Percentiles rank a stretch among this genome's conserved stretches.
These are phyloP conservation scores for Zea mays DNA, from an alignment of 176 grass and related monocot species.

Conservation along the genomic window DNA sequence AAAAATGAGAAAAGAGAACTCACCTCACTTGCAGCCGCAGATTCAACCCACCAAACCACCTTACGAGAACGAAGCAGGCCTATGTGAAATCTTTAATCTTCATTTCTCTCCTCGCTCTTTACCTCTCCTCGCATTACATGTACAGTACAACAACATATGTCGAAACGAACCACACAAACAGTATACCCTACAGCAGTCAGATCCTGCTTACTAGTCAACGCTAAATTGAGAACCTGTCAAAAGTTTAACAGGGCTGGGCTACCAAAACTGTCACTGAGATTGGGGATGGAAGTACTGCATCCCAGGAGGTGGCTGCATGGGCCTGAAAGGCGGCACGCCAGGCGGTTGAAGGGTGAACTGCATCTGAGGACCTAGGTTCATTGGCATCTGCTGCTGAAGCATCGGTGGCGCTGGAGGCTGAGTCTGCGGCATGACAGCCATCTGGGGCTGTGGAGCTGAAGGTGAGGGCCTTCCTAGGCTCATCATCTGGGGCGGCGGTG, in stretches of 20 bases:
- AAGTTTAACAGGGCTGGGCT: constrained; percentile 38
- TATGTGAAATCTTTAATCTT: constrained; percentile 32
- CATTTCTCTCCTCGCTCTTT: constrained; percentile 34
- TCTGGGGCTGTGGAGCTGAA: constrained; percentile 44
- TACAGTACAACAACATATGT: constrained; percentile 43
- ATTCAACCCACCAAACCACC: neutral
- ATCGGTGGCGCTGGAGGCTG: constrained; percentile 33
- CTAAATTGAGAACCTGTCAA: constrained; percentile 47
- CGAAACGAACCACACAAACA: constrained; percentile 28
- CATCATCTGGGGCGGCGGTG: constrained; percentile 49
- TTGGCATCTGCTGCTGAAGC: constrained; percentile 67
- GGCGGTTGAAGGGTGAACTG: constrained; percentile 72
- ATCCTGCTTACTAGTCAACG: constrained; percentile 44
- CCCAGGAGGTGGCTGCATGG: constrained; percentile 69
- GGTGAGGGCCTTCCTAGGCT: constrained; percentile 50
- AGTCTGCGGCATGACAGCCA: constrained; percentile 47
- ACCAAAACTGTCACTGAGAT: constrained; percentile 60
- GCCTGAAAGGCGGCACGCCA: constrained; percentile 55
- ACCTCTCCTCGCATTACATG: constrained; percentile 53
- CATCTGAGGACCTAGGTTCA: constrained; percentile 43
- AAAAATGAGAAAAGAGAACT: neutral
- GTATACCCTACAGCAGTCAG: constrained; percentile 56
- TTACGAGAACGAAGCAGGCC: neutral
- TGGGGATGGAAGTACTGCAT: constrained; percentile 82
- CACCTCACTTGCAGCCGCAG: neutral